Evolutionary conservation across 2,329 filamentous ascomycete species (phyloP).

Genomic region (Trichothecium sympodiale): DNA sequence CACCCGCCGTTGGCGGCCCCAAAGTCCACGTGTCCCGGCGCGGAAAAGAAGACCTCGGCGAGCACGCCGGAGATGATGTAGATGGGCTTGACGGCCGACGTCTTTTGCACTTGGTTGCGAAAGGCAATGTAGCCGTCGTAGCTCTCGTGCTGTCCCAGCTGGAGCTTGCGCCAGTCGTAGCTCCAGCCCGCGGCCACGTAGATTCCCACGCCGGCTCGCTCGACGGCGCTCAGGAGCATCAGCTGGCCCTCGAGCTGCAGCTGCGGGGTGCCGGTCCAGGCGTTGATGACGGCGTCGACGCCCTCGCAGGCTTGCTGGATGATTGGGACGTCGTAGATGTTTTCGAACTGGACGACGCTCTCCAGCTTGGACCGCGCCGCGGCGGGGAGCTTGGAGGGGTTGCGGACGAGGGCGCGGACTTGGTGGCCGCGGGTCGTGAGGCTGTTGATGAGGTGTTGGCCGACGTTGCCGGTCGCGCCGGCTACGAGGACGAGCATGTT

Average conservation of each 20-base stretch:
- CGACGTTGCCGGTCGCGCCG: conserved; percentile 23
- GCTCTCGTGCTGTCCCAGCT: conserved; percentile 16
- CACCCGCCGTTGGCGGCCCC: background rate
- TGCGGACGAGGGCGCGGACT: conserved; percentile 22
- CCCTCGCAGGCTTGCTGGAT: conserved; percentile 18
- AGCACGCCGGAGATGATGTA: conserved; percentile 18
- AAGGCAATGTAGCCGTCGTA: conserved; percentile 24
- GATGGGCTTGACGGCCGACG: conserved; percentile 15
- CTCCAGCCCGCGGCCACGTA: conserved; percentile 20
- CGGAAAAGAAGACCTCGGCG: conserved; percentile 13
- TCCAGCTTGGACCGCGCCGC: conserved; percentile 12
- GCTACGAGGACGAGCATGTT: conserved; percentile 24
- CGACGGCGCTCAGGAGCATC: conserved; percentile 22
- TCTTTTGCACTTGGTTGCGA: conserved; percentile 15
- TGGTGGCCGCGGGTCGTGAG: conserved; percentile 16
- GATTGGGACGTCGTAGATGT: conserved; percentile 18
- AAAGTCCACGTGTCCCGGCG: background rate
- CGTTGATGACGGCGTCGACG: conserved; percentile 23
- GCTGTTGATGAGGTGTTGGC: conserved; percentile 14
- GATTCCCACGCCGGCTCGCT: conserved; percentile 19
- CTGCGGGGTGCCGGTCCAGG: conserved; percentile 13
- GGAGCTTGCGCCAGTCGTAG: conserved; percentile 17
- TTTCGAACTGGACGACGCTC: conserved; percentile 12
- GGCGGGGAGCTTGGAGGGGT: conserved; percentile 14
- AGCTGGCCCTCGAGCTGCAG: conserved; percentile 20